These are phyloP conservation scores for Cyberlindnera amylophila DNA, from an alignment of 805 yeast genomes.

Conservation along the genomic window DNA sequence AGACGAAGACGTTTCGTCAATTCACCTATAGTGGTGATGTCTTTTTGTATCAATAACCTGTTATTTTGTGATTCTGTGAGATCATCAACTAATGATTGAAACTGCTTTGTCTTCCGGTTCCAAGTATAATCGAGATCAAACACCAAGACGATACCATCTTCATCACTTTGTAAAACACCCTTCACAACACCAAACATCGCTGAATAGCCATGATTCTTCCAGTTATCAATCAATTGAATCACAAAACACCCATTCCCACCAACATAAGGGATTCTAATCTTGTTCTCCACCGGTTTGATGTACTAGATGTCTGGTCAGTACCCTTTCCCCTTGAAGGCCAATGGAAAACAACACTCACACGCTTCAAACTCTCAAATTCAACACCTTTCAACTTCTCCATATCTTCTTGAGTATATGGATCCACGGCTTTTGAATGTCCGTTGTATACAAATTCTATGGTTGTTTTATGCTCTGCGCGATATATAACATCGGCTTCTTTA, in stretches of 20 bases:
- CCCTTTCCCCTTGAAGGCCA: no score
- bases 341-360: background rate
- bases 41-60: background rate
- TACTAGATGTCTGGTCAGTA: no score
- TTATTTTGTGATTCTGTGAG: background rate
- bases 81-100: background rate
- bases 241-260: background rate
- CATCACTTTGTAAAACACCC: background rate
- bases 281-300: background rate
- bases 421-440: no score
- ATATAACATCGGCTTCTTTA: no score
- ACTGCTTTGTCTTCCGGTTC: slow-evolving; percentile 4
- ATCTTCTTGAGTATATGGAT: no score
- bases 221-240: background rate
- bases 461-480: no score
- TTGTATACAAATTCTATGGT: no score
- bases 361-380: background rate
- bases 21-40: background rate
- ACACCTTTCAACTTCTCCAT: background rate
- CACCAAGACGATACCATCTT: background rate
- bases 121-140: slow-evolving; percentile 14
- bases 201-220: background rate
- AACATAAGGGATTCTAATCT: background rate
- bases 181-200: background rate
- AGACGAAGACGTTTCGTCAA: background rate